Evolutionary conservation across 2,329 filamentous ascomycete species (phyloP).

Genomic region (Diaporthe sp.): DNA sequence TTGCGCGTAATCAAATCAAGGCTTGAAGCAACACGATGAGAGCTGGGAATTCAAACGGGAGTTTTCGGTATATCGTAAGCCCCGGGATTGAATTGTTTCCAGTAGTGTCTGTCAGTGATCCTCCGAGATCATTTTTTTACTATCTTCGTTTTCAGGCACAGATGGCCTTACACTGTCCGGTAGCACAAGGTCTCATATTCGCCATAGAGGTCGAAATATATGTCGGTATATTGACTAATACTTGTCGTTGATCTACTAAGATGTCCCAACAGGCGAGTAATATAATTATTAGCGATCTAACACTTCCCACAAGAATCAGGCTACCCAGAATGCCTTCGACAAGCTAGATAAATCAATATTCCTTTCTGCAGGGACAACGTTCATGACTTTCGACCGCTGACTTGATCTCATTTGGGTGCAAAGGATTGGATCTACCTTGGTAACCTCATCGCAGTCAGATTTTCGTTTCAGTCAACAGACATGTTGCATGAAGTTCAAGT

Average conservation of each 20-base stretch:
- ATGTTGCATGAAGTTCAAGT: background rate
- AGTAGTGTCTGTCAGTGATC: too few relatives aligned
- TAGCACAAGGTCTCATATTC: background rate
- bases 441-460: background rate
- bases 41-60: background rate
- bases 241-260: too few relatives aligned
- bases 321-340: too few relatives aligned
- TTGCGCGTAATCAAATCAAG: background rate
- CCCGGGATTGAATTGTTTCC: too few relatives aligned
- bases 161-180: background rate
- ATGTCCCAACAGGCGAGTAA: background rate
- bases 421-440: too few relatives aligned
- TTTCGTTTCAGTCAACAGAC: background rate
- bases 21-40: background rate
- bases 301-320: too few relatives aligned
- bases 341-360: background rate
- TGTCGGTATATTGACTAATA: background rate
- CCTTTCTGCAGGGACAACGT: background rate
- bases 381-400: background rate
- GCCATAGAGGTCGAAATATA: background rate
- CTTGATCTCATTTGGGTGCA: background rate
- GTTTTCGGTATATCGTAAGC: too few relatives aligned
- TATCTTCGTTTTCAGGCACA: background rate
- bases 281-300: background rate
- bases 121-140: too few relatives aligned